These are phyloP conservation scores for Penicillium sp. DNA, from an alignment of 2,329 filamentous ascomycete species.

Conservation along the genomic window DNA sequence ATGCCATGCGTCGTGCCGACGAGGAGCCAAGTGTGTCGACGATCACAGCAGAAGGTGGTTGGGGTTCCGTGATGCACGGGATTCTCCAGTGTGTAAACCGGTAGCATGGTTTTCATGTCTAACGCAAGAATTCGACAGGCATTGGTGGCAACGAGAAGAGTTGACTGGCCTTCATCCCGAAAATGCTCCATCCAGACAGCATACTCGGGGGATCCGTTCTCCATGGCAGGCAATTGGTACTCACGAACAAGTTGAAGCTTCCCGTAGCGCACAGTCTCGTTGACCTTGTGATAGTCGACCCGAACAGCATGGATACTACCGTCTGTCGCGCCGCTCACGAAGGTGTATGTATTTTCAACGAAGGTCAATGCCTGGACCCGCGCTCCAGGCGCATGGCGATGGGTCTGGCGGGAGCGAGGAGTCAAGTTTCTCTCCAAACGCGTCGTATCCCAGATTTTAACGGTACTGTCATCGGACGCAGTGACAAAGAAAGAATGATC, in stretches of 20 bases:
- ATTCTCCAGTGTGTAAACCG: conserved; percentile 79
- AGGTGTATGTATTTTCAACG: conserved; percentile 90
- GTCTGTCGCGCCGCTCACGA: conserved; percentile 86
- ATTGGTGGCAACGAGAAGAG: conserved; percentile 83
- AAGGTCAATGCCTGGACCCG: conserved; percentile 84
- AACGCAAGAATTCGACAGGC: conserved; percentile 79
- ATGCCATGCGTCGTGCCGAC: conserved; percentile 92
- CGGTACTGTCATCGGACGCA: conserved; percentile 83
- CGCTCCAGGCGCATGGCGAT: conserved; percentile 70
- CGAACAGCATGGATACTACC: conserved; percentile 88
- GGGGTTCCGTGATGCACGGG: conserved; percentile 89
- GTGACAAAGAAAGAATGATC: conserved; percentile 96
- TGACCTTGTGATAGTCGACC: conserved; percentile 65
- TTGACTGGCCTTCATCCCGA: conserved; percentile 76
- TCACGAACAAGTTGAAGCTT: conserved; percentile 75
- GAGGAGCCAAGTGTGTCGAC: conserved; percentile 84
- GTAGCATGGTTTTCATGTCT: conserved; percentile 81
- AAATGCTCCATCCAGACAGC: conserved; percentile 93
- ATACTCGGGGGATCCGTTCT: conserved; percentile 60
- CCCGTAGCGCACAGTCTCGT: conserved; percentile 69
- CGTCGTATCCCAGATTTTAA: conserved; percentile 91
- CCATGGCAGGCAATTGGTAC: conserved; percentile 63
- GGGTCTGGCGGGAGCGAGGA: conserved; percentile 81
- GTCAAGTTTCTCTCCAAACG: conserved; percentile 89
- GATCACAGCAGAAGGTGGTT: conserved; percentile 87